These are phyloP conservation scores for Botrytis squamosa DNA, from an alignment of 2,329 filamentous ascomycete species.

Conservation along the genomic window DNA sequence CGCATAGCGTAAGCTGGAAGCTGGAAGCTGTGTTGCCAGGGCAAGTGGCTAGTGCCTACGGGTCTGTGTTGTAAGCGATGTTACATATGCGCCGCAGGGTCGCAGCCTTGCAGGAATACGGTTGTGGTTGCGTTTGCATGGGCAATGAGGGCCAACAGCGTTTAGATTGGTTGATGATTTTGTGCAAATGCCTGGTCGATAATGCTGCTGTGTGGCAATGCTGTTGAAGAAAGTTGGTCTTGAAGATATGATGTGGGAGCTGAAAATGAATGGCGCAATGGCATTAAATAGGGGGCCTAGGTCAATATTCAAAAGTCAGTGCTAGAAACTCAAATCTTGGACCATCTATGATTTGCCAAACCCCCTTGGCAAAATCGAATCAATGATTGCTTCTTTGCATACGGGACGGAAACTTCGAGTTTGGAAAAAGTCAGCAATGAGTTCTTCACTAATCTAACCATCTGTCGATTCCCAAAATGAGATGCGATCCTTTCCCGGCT, in stretches of 20 bases:
- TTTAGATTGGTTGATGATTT: background rate
- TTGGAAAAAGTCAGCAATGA: background rate
- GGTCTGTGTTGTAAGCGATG: background rate
- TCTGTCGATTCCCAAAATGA: background rate
- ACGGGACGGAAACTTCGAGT: background rate
- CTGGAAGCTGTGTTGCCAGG: background rate
- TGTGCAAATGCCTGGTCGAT: background rate
- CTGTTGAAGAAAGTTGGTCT: conserved; percentile 6
- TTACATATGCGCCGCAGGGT: conserved; percentile 2
- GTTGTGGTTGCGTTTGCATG: conserved; percentile 18
- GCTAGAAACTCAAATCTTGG: background rate
- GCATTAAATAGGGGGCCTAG: background rate
- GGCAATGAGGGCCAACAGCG: background rate
- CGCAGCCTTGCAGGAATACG: conserved; percentile 19
- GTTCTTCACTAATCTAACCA: background rate
- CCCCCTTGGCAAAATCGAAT: background rate
- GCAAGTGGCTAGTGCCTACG: conserved; percentile 1
- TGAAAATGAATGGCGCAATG: conserved; percentile 2
- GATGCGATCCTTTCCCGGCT: background rate
- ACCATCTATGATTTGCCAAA: conserved; percentile 3
- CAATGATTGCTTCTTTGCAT: background rate
- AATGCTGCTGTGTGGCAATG: background rate
- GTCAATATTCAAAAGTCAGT: background rate
- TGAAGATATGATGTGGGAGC: background rate
- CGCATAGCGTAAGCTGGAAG: conserved; percentile 14